Evolutionary conservation across 208 protist species (phyloP).

Genomic region (Strigomonas culicis): DNA sequence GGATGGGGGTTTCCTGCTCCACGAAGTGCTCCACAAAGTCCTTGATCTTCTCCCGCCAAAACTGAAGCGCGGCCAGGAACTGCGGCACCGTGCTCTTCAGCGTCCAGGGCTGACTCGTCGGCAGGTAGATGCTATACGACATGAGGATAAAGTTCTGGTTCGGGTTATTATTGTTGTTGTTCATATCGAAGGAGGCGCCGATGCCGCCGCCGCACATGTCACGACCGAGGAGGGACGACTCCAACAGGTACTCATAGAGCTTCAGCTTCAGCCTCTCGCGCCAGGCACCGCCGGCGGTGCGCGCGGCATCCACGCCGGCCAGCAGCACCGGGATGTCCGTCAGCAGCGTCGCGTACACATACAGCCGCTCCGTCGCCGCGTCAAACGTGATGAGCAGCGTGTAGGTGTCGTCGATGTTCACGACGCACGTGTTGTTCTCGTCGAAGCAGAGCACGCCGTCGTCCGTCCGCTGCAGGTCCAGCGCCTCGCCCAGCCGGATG

Average conservation of each 20-base stretch:
- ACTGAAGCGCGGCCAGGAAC: slow-evolving; percentile 61
- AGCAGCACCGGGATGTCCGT: slow-evolving; percentile 33
- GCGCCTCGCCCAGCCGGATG: slow-evolving; percentile 51
- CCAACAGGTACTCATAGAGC: slow-evolving; percentile 71
- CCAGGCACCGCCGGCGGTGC: not conserved
- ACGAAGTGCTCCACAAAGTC: slow-evolving; percentile 29
- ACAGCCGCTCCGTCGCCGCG: slow-evolving; percentile 60
- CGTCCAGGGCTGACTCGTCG: slow-evolving; percentile 62
- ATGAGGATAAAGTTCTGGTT: slow-evolving; percentile 65
- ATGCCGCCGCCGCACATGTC: slow-evolving; percentile 72
- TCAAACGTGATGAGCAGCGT: slow-evolving; percentile 73
- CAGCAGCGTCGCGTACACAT: slow-evolving; percentile 68
- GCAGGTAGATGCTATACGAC: slow-evolving; percentile 68
- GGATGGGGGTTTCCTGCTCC: not conserved
- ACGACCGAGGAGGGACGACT: slow-evolving; percentile 60
- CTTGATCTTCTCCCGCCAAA: slow-evolving; percentile 54
- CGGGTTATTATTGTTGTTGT: slow-evolving; percentile 9
- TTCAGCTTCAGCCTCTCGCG: slow-evolving; percentile 23
- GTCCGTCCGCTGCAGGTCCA: slow-evolving; percentile 21
- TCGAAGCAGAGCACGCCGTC: slow-evolving; percentile 44
- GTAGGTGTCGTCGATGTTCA: slow-evolving; percentile 60
- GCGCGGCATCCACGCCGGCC: not conserved
- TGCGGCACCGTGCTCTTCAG: slow-evolving; percentile 46
- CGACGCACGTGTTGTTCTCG: slow-evolving; percentile 58
- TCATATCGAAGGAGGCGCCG: slow-evolving; percentile 55